A percentile compares a stretch with the other conserved stretches of the same genome.
Conservation (phyloP, 148 eudicot genomes). For the Heliamphora exappendiculata region DNA sequence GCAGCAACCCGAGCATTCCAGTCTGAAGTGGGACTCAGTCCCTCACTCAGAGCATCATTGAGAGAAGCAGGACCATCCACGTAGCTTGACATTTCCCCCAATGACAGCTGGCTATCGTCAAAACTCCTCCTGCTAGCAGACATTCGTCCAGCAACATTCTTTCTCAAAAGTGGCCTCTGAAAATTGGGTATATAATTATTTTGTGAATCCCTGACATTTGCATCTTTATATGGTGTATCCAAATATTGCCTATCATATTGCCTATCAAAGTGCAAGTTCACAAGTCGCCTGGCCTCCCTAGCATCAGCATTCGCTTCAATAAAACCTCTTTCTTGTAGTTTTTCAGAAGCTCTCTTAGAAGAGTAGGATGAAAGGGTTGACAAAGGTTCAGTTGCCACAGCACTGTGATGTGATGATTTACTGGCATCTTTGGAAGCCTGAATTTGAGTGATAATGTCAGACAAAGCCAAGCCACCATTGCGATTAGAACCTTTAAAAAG, state of each 20-base stretch:
- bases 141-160: slow-evolving; percentile 65
- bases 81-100: slow-evolving; percentile 68
- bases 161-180: slow-evolving; percentile 83
- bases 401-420: slow-evolving; percentile 46
- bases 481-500: slow-evolving; percentile 47
- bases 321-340: slow-evolving; percentile 58
- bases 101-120: slow-evolving; percentile 70
- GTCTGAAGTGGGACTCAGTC: slow-evolving; percentile 75
- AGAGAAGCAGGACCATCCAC: slow-evolving; percentile 85
- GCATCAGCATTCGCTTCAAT: slow-evolving; percentile 48
- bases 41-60: slow-evolving; percentile 84
- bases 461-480: slow-evolving; percentile 60
- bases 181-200: slow-evolving; percentile 69
- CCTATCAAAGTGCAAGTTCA: slow-evolving; percentile 54
- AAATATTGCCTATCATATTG: slow-evolving; percentile 67
- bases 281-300: slow-evolving; percentile 57
- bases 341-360: slow-evolving; percentile 61
- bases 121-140: slow-evolving; percentile 87
- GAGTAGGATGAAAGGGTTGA: slow-evolving; percentile 52
- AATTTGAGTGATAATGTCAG: slow-evolving; percentile 75
- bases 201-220: slow-evolving; percentile 63
- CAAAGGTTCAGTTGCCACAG: slow-evolving; percentile 47
- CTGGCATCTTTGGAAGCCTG: slow-evolving; percentile 76
- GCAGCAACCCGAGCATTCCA: slow-evolving; percentile 98
- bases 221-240: slow-evolving; percentile 58